phyloP scores from a whole-genome alignment of 805 yeast genomes.

The Starmerella apis region DNA sequence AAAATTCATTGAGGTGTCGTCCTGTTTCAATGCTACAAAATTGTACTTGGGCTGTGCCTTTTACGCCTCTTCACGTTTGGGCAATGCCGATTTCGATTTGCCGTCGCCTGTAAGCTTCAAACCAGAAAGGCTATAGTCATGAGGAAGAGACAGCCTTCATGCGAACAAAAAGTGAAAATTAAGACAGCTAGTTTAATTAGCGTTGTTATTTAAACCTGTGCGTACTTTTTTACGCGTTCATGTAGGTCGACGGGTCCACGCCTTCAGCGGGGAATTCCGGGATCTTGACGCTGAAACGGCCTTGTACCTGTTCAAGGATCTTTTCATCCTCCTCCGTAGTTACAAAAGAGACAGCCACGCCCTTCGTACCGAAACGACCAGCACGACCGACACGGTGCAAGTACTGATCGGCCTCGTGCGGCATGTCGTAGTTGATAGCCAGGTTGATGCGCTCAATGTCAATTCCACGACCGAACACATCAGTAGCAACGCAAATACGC shows the following conservation, averaged over 20 bases:
- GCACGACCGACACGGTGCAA: conserved; percentile 99
- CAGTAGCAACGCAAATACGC: conserved; percentile 97
- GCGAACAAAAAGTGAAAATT: too few species aligned
- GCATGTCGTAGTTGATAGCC: conserved; percentile 96
- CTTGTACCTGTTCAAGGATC: conserved; percentile 85
- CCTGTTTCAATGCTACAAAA: too few species aligned
- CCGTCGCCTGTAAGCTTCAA: too few species aligned
- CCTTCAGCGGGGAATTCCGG: conserved; percentile 96
- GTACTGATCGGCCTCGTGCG: conserved; percentile 93
- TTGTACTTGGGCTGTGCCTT: too few species aligned
- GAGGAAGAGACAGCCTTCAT: too few species aligned
- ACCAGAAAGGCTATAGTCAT: too few species aligned
- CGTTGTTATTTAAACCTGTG: not conserved
- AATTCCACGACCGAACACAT: conserved; percentile 98
- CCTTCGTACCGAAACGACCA: conserved; percentile 99
- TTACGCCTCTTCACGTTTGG: too few species aligned
- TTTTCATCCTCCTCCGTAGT: conserved; percentile 78
- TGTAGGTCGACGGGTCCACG: conserved; percentile 92
- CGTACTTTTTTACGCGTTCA: conserved; percentile 65
- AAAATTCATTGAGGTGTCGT: too few species aligned
- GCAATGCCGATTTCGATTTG: too few species aligned
- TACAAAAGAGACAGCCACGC: conserved; percentile 87
- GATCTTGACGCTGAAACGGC: conserved; percentile 91
- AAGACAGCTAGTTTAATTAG: not conserved
- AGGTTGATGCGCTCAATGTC: conserved; percentile 97